Evolutionary conservation across 352 stramenopile species (phyloP), one percentile per base, ranked within the genome.

Genomic region (Globisporangium megalacanthum): DNA sequence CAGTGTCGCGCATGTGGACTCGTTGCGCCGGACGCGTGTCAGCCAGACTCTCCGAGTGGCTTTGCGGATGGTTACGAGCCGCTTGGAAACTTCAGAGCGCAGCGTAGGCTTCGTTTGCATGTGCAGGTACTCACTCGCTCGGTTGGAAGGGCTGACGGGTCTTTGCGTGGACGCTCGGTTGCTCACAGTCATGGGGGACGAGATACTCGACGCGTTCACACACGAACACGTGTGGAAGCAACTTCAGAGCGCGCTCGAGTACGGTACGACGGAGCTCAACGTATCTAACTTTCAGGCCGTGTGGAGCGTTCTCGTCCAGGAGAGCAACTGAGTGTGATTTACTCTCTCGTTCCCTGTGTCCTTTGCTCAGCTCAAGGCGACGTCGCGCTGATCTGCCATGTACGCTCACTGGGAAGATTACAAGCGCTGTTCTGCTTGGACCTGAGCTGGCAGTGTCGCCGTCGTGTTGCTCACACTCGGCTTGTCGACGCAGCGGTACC

Each of bases 1-100:
- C 72, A 79, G 37, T 89, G 78, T 33, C 73, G 76, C 49, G 61
- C 54, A 52, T 89, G 78, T 39, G 61, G 70, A 15, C 56, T 89
- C 41, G 66, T 85, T 19, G 73, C 69, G 9, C 72, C 72, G 10
- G 61, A 84, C 62, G 79, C 81, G 36, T 79, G 61, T 46, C 62
- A 69, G 44, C 63, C 48, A 17, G 70, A 76, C 31, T 42, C 29
- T 15, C 60, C 46, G 10, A 51, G 61, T 29, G 57, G 67, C 7
- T 61, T 70, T 13, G 42, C 58, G 17, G 63, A 67, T n/a, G 63
- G 65, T 25, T 73, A 68, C 22, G 33, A 52, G 2, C 49, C 68
- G 8, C 63, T 79, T 10, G 61, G 81, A 25, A 73, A 58, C 36
- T 52, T 57, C 42, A 59, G 61, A 36, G 59, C 55, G 0, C 64